Evolutionary conservation across 805 yeast species (phyloP).

Genomic region (Candida manassasensis): DNA sequence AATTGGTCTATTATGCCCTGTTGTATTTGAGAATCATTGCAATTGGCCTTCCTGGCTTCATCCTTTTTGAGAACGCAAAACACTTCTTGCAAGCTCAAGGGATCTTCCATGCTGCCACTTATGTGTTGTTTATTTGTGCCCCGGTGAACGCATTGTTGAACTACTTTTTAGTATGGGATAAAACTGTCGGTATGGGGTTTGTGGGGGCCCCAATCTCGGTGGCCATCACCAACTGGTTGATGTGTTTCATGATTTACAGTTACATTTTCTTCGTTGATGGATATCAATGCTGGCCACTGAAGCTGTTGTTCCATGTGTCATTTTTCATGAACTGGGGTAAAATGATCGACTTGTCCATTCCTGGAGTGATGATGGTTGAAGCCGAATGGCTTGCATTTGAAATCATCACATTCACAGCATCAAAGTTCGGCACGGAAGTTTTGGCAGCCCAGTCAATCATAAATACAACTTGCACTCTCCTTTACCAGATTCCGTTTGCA

Average conservation of each 20-base stretch:
- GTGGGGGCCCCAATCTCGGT: constrained; percentile 77
- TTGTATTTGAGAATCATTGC: constrained; percentile 51
- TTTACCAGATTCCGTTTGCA: constrained; percentile 74
- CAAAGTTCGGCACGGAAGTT: constrained; percentile 59
- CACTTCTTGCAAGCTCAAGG: constrained; percentile 75
- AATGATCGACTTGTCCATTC: constrained; percentile 61
- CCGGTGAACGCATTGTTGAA: constrained; percentile 68
- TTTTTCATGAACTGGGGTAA: constrained; percentile 54
- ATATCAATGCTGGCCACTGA: constrained; percentile 39
- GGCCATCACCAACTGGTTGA: constrained; percentile 63
- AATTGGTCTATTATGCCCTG: constrained; percentile 45
- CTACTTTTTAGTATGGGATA: constrained; percentile 66
- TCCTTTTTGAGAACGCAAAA: constrained; percentile 67
- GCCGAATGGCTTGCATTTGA: constrained; percentile 81
- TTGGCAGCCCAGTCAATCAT: constrained; percentile 74
- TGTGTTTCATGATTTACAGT: constrained; percentile 53
- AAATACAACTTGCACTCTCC: constrained; percentile 60
- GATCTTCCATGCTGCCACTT: constrained; percentile 74
- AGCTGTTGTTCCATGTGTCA: constrained; percentile 17
- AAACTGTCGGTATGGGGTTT: constrained; percentile 54
- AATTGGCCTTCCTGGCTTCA: constrained; percentile 70
- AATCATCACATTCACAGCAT: constrained; percentile 63
- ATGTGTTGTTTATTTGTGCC: constrained; percentile 64
- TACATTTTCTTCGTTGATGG: constrained; percentile 45
- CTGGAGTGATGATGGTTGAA: constrained; percentile 71